Conservation (phyloP, 805 yeast species). For the Kluyveromyces dobzhanskii region DNA sequence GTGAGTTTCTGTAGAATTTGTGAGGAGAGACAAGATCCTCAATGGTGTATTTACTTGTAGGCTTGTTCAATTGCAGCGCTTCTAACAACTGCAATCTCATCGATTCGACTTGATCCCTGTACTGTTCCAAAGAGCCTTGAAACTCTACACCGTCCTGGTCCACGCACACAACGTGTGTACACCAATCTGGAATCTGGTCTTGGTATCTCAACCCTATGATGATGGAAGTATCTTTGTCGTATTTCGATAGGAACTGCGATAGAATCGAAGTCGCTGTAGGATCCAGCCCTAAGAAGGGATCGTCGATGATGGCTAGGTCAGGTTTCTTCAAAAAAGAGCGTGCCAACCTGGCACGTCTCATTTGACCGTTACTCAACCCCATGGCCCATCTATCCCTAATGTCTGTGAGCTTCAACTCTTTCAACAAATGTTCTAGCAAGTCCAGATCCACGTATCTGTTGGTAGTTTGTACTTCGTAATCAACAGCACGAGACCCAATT, state of each 20-base stretch:
- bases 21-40: slow-evolving; percentile 19
- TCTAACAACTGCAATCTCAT: slow-evolving; percentile 12
- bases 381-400: slow-evolving; percentile 70
- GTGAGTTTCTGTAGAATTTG: slow-evolving; percentile 13
- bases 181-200: slow-evolving; percentile 74
- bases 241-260: slow-evolving; percentile 30
- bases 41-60: slow-evolving; percentile 6
- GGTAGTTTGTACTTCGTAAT: slow-evolving; percentile 29
- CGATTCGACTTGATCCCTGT: slow-evolving; percentile 16
- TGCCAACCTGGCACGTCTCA: slow-evolving; percentile 84
- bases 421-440: slow-evolving; percentile 36
- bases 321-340: slow-evolving; percentile 61
- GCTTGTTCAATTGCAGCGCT: neutral
- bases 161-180: slow-evolving; percentile 60
- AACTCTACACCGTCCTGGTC: slow-evolving; percentile 41
- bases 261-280: slow-evolving; percentile 60
- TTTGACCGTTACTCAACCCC: slow-evolving; percentile 88
- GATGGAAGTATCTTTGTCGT: slow-evolving; percentile 32
- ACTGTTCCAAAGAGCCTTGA: slow-evolving; percentile 37
- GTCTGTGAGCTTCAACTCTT: slow-evolving; percentile 44
- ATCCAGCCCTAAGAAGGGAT: slow-evolving; percentile 88
- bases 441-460: slow-evolving; percentile 26
- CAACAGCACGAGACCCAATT: slow-evolving; percentile 35
- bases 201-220: slow-evolving; percentile 73
- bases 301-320: slow-evolving; percentile 65